Percentiles rank a stretch among this genome's conserved stretches.
These are phyloP conservation scores for Bretschneidera sinensis DNA, from an alignment of 345 rosid genomes.

Conservation along the genomic window DNA sequence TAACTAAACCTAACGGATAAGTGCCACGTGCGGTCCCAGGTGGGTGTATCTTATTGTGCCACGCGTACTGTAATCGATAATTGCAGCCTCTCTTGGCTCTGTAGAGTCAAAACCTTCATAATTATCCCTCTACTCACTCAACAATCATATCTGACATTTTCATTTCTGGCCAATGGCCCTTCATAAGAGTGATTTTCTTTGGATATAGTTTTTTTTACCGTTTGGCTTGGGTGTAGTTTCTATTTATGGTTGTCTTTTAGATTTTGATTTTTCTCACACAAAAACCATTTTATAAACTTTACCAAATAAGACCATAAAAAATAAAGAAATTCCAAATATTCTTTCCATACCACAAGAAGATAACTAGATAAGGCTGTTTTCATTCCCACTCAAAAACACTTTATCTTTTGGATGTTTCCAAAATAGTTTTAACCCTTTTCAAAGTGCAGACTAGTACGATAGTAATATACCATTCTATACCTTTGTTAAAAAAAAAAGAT, in stretches of 20 bases:
- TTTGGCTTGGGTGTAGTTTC: too few relatives aligned
- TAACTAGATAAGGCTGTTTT: slow-evolving; percentile 42
- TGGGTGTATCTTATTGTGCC: slow-evolving; percentile 15
- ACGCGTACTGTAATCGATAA: slow-evolving; percentile 19
- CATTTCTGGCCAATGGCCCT: slow-evolving; percentile 4
- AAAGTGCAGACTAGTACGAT: too few relatives aligned
- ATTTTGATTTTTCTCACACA: too few relatives aligned
- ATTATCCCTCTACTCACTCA: too few relatives aligned
- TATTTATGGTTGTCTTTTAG: too few relatives aligned
- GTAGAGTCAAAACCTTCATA: slow-evolving; percentile 17
- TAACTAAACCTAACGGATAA: slow-evolving; percentile 30
- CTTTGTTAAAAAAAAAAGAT: too few relatives aligned
- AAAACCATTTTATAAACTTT: too few relatives aligned
- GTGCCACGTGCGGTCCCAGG: slow-evolving; percentile 36
- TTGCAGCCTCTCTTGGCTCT: slow-evolving; percentile 4
- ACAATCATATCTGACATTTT: not conserved
- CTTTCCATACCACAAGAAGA: slow-evolving; percentile 20
- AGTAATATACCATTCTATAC: not conserved
- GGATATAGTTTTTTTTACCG: too few relatives aligned
- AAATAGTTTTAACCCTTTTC: slow-evolving; percentile 6
- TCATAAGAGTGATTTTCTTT: slow-evolving; percentile 11
- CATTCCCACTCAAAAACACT: not conserved
- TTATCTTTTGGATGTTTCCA: slow-evolving; percentile 8
- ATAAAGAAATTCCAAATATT: slow-evolving; percentile 17
- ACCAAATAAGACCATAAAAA: too few relatives aligned